Base-by-base conservation (phyloP, 2,329 filamentous ascomycete species). In the Saccharata proteae region DNA sequence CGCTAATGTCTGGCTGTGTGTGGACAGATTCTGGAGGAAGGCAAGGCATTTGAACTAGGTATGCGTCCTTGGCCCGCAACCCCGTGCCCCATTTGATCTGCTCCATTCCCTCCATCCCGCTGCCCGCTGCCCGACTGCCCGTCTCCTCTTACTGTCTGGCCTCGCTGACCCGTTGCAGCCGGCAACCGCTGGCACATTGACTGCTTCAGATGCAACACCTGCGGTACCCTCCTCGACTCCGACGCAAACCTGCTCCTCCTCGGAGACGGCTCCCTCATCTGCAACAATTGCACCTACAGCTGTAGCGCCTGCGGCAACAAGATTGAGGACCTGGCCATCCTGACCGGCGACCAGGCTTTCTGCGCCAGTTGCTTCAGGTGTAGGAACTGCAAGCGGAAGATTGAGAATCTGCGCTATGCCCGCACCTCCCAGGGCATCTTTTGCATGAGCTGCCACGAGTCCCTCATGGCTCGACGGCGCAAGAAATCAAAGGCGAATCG, bases 231-330 rank as follows among this genome's bases (percentile, higher is more conserved):
- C 36, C 84, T 98, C 61, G 90, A 98, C 63, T 96, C 90, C 39
- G 88, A 98, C 54, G 90, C 90, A 47, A 96, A 96, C 59, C 77
- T 98, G 29, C 77, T 98, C 30, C 79, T 98, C 16, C 81, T 98
- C 40, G 90, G 90, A 54, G 90, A 98, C 62, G 90, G 90, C 43
- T 96, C 88, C 12, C 74, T 98, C 43, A 96, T 98, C 46, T 98
- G 90, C 69, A 96, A 93, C 64, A 93, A 94, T 59, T 98, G 90
- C 64, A 96, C 90, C 32, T 98, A 98, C 58, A 94, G 86, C 67
- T 98, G 90, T 66, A 93, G 77, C 57, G 86, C 86, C 32, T 98
- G 90, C 59, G 77, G 77, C 37, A 88, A 93, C 65, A 98, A 98
- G 66, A 98, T 98, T 44, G 90, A 98, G 55, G 90, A 98, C 54